Evolutionary conservation across 345 rosid genomes (phyloP).

Genomic region (Acer yangbiense): DNA sequence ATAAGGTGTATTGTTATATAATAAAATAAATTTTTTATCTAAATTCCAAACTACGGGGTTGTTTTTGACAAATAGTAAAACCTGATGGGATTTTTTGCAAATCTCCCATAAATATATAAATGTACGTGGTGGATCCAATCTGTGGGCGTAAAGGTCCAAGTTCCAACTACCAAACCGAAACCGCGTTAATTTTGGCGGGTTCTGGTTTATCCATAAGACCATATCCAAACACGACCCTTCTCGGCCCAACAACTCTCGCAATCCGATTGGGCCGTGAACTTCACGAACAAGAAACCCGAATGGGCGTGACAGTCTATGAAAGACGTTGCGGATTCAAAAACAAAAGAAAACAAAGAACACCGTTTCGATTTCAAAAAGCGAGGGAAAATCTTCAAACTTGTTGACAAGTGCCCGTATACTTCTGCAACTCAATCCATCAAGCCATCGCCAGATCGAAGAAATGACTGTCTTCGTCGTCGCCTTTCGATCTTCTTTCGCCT

Average conservation of each 20-base stretch:
- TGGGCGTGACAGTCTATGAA: slow-evolving; percentile 35
- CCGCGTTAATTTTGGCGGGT: slow-evolving; percentile 12
- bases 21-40: no score
- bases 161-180: neutral
- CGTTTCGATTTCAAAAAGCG: slow-evolving; percentile 20
- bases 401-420: slow-evolving; percentile 33
- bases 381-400: slow-evolving; percentile 15
- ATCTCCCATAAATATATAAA: no score
- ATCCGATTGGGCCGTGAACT: slow-evolving; percentile 18
- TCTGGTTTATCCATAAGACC: neutral
- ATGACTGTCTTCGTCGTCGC: slow-evolving; percentile 9
- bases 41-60: no score
- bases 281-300: slow-evolving; percentile 15
- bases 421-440: slow-evolving; percentile 15
- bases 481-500: neutral
- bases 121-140: neutral
- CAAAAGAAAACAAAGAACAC: slow-evolving; percentile 23
- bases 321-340: neutral
- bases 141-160: neutral
- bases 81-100: no score
- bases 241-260: neutral
- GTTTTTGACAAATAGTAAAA: no score
- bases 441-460: slow-evolving; percentile 9
- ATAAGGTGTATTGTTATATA: no score
- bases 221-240: no score